phyloP scores from a whole-genome alignment of 1,284 basidiomycete genomes.

The Cutaneotrichosporon mucoides region DNA sequence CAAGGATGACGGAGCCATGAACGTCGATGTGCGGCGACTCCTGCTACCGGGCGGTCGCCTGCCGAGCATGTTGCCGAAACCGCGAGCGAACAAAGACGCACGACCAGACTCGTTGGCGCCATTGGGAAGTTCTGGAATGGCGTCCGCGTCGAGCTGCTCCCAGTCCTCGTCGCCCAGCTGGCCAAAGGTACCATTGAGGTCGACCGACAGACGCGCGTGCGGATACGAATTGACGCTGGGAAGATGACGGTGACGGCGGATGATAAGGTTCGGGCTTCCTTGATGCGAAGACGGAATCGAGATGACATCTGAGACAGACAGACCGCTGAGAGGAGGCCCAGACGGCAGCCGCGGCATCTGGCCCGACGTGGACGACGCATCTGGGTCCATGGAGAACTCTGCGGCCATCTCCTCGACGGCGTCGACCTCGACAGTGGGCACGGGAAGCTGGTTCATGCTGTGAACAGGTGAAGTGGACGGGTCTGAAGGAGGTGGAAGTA shows the following conservation, averaged over 20 bases:
- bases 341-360: conserved; percentile 9
- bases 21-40: conserved; percentile 15
- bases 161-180: conserved; percentile 37
- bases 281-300: conserved; percentile 8
- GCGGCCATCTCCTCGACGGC: conserved; percentile 1
- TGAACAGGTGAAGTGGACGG: background rate
- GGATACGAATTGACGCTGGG: conserved; percentile 17
- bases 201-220: conserved; percentile 33
- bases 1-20: conserved; percentile 17
- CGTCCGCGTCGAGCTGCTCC: conserved; percentile 22
- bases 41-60: conserved; percentile 21
- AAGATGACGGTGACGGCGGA: conserved; percentile 18
- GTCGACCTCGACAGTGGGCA: background rate
- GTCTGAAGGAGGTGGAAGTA: conserved; percentile 1
- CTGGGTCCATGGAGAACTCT: background rate
- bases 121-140: conserved; percentile 26
- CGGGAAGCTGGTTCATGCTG: background rate
- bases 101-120: conserved; percentile 19
- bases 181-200: conserved; percentile 38
- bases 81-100: conserved; percentile 22
- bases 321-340: conserved; percentile 15
- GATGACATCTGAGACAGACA: conserved; percentile 23
- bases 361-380: background rate
- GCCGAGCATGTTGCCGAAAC: conserved; percentile 24
- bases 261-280: conserved; percentile 18